A percentile compares a stretch with the other conserved stretches of the same genome.
phyloP scores from a whole-genome alignment of 2,329 filamentous ascomycete species.

The Xylaria sp. region DNA sequence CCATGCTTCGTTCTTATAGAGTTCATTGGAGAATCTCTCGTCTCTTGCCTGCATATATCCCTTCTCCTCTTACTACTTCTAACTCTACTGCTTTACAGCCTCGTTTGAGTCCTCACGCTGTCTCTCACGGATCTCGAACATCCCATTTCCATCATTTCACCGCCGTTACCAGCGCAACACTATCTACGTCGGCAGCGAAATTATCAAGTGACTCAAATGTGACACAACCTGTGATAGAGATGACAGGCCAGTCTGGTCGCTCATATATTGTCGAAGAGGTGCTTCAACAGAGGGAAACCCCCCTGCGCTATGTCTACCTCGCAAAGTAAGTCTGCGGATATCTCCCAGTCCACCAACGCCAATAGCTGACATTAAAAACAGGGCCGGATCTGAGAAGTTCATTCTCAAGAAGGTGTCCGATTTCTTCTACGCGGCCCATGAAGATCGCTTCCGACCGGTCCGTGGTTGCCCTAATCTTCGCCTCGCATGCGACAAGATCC shows the following conservation, averaged over 20 bases:
- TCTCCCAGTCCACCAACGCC: conserved; percentile 4
- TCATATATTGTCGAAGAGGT: conserved; percentile 27
- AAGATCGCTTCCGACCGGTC: conserved; percentile 16
- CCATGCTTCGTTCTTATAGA: conserved; percentile 23
- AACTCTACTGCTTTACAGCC: conserved; percentile 12
- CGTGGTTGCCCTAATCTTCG: conserved; percentile 19
- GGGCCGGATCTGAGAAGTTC: conserved; percentile 20
- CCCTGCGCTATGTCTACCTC: conserved; percentile 24
- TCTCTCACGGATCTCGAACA: conserved; percentile 18
- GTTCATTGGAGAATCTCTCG: conserved; percentile 10
- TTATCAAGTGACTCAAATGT: conserved; percentile 12
- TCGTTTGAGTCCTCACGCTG: conserved; percentile 8
- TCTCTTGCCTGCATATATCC: conserved; percentile 15
- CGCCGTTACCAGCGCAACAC: conserved; percentile 10
- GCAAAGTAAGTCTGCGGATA: conserved; percentile 17
- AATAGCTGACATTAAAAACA: conserved; percentile 15
- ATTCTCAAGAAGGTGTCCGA: conserved; percentile 24
- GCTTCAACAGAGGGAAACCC: conserved; percentile 18
- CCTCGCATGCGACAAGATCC: conserved; percentile 22
- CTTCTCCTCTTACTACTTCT: conserved; percentile 17
- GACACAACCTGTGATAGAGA: conserved; percentile 17
- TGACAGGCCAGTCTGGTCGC: conserved; percentile 21
- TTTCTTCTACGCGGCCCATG: conserved; percentile 16
- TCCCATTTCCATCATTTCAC: conserved; percentile 22
- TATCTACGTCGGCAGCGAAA: conserved; percentile 7